A percentile compares a stretch with the other conserved stretches of the same genome.
phyloP scores from a whole-genome alignment of 73 alveolate species.

The Paramecium sonneborni region DNA sequence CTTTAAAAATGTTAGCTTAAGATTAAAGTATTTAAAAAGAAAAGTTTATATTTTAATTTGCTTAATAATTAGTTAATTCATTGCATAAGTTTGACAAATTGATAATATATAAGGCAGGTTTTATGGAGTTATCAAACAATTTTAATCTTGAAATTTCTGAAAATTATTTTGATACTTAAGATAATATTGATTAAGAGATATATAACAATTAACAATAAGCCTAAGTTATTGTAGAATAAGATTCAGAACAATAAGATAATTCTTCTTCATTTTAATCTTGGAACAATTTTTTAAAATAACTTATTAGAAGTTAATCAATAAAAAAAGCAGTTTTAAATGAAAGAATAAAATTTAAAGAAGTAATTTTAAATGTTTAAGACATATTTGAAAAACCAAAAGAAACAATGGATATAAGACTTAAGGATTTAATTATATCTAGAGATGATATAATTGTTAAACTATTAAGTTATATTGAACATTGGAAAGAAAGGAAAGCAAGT shows the following conservation, averaged over 20 bases:
- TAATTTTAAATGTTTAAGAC: not conserved
- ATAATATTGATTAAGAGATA: not conserved
- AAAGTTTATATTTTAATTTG: conserved; percentile 13
- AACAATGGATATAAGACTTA: conserved; percentile 12
- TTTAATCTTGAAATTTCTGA: not conserved
- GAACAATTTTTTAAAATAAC: not conserved
- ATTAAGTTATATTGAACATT: not conserved
- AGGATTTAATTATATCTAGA: conserved; percentile 25
- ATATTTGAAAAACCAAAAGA: not conserved
- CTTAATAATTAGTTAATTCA: not conserved
- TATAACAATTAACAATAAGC: not conserved
- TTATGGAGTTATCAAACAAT: not conserved
- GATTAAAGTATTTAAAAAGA: conserved; percentile 24
- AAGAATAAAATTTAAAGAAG: not conserved
- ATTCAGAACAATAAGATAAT: not conserved
- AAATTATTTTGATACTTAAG: not conserved
- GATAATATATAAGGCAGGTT: not conserved
- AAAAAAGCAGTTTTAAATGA: not conserved
- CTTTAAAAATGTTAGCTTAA: conserved; percentile 47
- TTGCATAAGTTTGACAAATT: not conserved
- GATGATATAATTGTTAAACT: not conserved
- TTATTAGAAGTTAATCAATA: not conserved
- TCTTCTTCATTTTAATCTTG: not conserved
- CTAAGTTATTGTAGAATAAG: not conserved
- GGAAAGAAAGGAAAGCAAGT: conserved; percentile 31